Conservation (phyloP, 768 basidiomycete genomes). For the Psilocybe cyanescens region DNA sequence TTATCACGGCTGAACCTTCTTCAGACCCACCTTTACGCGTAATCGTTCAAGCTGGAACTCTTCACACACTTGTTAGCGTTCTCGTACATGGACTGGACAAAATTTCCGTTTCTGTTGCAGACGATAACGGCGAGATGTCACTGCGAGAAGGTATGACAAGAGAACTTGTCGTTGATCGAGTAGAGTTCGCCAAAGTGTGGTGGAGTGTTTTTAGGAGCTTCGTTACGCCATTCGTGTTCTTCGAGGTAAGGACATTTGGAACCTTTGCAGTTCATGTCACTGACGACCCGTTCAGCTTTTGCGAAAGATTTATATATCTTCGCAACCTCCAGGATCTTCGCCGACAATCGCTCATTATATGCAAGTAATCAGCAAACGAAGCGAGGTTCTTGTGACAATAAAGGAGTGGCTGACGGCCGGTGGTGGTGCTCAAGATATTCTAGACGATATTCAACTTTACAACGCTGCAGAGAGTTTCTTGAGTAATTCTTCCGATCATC, state of each 20-base stretch:
- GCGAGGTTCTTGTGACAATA: slow-evolving; percentile 65
- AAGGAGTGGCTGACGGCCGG: slow-evolving; percentile 76
- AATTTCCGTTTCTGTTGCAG: slow-evolving; percentile 79
- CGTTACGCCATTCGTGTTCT: slow-evolving; percentile 79
- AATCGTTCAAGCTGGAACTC: slow-evolving; percentile 76
- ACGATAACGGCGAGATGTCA: slow-evolving; percentile 87
- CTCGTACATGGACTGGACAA: slow-evolving; percentile 79
- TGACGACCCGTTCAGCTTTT: slow-evolving; percentile 54
- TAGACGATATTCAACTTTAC: slow-evolving; percentile 73
- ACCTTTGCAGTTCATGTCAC: neutral
- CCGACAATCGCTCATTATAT: slow-evolving; percentile 51
- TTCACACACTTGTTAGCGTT: slow-evolving; percentile 74
- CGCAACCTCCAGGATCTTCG: slow-evolving; percentile 44
- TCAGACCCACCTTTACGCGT: slow-evolving; percentile 77
- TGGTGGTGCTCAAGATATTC: slow-evolving; percentile 77
- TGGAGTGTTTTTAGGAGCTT: slow-evolving; percentile 86
- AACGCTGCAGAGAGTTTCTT: slow-evolving; percentile 64
- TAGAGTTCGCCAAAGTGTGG: slow-evolving; percentile 78
- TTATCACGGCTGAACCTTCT: slow-evolving; percentile 63
- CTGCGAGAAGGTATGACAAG: slow-evolving; percentile 74
- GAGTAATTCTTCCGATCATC: slow-evolving; percentile 55
- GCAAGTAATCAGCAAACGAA: slow-evolving; percentile 53
- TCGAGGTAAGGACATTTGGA: slow-evolving; percentile 61
- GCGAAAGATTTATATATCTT: slow-evolving; percentile 71
- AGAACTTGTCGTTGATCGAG: slow-evolving; percentile 71